Evolutionary conservation across 495 filamentous ascomycete genomes (phyloP), one percentile per base, ranked within the genome.

Genomic region (Halenospora varia): DNA sequence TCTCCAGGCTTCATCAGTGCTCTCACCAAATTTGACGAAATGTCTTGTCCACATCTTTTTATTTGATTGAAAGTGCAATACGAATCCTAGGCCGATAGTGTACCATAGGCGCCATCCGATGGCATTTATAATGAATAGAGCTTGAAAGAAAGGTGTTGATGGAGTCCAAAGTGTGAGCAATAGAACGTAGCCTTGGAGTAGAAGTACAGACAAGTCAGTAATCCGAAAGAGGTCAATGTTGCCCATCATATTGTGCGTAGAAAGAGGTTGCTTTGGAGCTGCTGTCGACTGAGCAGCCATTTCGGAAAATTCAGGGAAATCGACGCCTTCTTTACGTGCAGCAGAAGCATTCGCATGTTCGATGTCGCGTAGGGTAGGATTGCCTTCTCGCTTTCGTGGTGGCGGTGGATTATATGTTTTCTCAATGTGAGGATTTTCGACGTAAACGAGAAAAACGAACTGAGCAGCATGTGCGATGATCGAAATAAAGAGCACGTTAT

Each of bases 371-470:
- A 65, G 74, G 54, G 66, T 74, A 18, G 60, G 73, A 48, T 71
- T 69, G 9, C 57, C 25, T 42, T 56, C 62, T 55, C 78, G 80
- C 70, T 82, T 82, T 68, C 90, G 85, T 22, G 89, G 86, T 25
- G 90, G 84, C 23, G 92, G 92, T 23, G 90, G 81, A 66, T 97
- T 96, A 75, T 98, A 98, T 10, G 87, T 97, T 75, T 95, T 96
- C 69, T 98, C 92, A 71, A 98, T 98, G 65, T 98, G 94, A 13
- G 94, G 94, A 68, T 96, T 96, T 71, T 98, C 94, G 52, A 98
- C 87, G 45, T 89, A 71, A 3, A 87, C 81, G 57, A 98, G 78
- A 76, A 98, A 98, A 29, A 84, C 87, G 66, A 98, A 92, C 74
- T 98, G 94, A 57, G 90, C 88, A 67, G 90, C 89, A 76, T 98